Evolutionary conservation across 768 basidiomycete genomes (phyloP).

Genomic region (Leccinellum rugosiceps): DNA sequence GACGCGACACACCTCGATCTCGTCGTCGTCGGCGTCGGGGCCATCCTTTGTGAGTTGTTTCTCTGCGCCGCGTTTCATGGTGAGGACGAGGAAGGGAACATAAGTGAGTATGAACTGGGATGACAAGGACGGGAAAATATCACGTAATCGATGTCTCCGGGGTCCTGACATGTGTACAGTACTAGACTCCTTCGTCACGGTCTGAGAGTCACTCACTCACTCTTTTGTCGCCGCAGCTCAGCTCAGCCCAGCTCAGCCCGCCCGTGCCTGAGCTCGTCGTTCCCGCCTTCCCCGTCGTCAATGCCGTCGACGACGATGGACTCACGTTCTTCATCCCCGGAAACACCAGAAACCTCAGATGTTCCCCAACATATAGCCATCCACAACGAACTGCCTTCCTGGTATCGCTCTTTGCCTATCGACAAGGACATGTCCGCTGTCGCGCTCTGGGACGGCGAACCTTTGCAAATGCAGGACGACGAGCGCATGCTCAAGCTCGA

Average conservation of each 20-base stretch:
- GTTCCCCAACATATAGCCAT: slow-evolving; percentile 47
- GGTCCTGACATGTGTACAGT: slow-evolving; percentile 6
- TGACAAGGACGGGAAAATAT: slow-evolving; percentile 16
- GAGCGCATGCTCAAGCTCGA: slow-evolving; percentile 63
- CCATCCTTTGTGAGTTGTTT: slow-evolving; percentile 63
- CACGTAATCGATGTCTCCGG: slow-evolving; percentile 19
- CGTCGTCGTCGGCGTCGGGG: slow-evolving; percentile 34
- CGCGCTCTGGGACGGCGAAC: slow-evolving; percentile 43
- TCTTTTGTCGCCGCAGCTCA: too few relatives aligned
- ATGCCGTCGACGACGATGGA: slow-evolving; percentile 53
- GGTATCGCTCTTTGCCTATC: slow-evolving; percentile 52
- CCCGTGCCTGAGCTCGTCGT: slow-evolving; percentile 4
- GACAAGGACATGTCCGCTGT: slow-evolving; percentile 38
- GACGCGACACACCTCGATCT: slow-evolving; percentile 27
- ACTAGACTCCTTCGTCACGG: too few relatives aligned
- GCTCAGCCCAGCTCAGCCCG: neutral
- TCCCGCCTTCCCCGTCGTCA: slow-evolving; percentile 12
- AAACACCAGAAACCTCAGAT: slow-evolving; percentile 64
- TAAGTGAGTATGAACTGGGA: neutral
- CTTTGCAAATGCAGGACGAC: slow-evolving; percentile 46
- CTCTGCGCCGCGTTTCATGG: slow-evolving; percentile 77
- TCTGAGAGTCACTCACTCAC: too few relatives aligned
- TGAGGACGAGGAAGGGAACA: slow-evolving; percentile 7
- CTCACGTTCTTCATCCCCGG: slow-evolving; percentile 72
- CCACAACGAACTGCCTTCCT: slow-evolving; percentile 50